Evolutionary conservation across 2,329 filamentous ascomycete genomes (phyloP), one percentile per base, ranked within the genome.

Genomic region (Penicillium fuscoglaucum): DNA sequence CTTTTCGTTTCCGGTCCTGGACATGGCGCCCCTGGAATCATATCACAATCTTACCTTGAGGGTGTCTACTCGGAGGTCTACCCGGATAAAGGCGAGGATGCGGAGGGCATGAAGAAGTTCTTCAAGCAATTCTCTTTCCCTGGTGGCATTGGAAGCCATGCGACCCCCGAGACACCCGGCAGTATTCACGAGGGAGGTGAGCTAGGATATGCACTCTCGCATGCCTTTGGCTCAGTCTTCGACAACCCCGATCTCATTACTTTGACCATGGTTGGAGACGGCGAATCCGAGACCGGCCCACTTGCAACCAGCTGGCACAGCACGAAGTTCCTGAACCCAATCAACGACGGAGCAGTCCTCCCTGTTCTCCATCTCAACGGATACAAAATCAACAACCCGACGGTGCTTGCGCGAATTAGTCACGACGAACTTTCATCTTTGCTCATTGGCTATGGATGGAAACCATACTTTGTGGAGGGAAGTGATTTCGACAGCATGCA

Each of bases 91-190:
- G 84, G 85, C 2, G 84, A 89, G 66, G 84, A 90, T 69, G 75
- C 82, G 40, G 83, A 87, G 58, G 90, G 90, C 28, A 78, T 93
- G 81, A 84, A 87, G 66, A 83, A 82, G 60, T 91, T 92, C 80
- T 91, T 92, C 84, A 91, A 91, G 78, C 85, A 88, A 64, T 93
- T 93, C 77, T 91, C 89, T 1, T 92, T 92, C 75, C 90, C 90
- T 0, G 89, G 90, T 19, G 90, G 90, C 55, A 87, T 91, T 67
- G 89, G 89, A 55, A 90, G 87, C 21, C 90, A 92, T 71, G 89
- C 88, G 55, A 92, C 89, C 0, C 89, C 89, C 1, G 89, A 93
- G 76, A 91, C 89, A 0, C 89, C 90, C 0, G 89, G 89, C 47
- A 88, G 85, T 69, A 81, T 91, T 61, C 90, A 92, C 71, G 90